Percentiles rank a stretch among this genome's conserved stretches.
These are phyloP conservation scores for Yarrowia keelungensis DNA, from an alignment of 805 yeast genomes.

Conservation along the genomic window DNA sequence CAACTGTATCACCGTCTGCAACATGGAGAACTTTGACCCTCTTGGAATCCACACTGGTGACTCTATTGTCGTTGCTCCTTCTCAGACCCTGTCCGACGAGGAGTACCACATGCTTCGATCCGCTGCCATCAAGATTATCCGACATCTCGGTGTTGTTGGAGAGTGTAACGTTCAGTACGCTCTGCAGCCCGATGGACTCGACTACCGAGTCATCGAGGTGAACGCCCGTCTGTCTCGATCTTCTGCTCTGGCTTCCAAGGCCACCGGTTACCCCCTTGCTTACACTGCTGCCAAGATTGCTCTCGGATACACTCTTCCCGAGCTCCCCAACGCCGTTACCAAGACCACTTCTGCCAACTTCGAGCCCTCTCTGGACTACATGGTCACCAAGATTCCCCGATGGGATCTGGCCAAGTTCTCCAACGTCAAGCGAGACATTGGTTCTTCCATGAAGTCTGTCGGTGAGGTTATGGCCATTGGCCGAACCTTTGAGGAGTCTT, in stretches of 20 bases:
- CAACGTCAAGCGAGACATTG: conserved; percentile 91
- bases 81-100: conserved; percentile 95
- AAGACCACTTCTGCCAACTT: conserved; percentile 95
- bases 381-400: conserved; percentile 96
- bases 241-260: conserved; percentile 97
- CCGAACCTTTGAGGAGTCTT: conserved; percentile 94
- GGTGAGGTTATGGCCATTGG: conserved; percentile 99
- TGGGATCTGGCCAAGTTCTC: conserved; percentile 97
- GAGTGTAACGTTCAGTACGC: conserved; percentile 99
- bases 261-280: conserved; percentile 98
- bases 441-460: conserved; percentile 97
- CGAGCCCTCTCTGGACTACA: conserved; percentile 95
- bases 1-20: conserved; percentile 98
- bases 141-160: conserved; percentile 98
- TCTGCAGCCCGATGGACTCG: conserved; percentile 92
- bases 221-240: conserved; percentile 97
- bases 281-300: conserved; percentile 98
- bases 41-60: conserved; percentile 99
- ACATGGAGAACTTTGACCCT: conserved; percentile 99
- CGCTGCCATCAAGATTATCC: conserved; percentile 95
- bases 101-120: conserved; percentile 98
- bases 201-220: conserved; percentile 95
- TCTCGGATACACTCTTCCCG: conserved; percentile 91
- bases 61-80: conserved; percentile 98
- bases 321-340: conserved; percentile 94